These are phyloP conservation scores for Staphylotrichum longicolle DNA, from an alignment of 495 filamentous ascomycete genomes.

Conservation along the genomic window DNA sequence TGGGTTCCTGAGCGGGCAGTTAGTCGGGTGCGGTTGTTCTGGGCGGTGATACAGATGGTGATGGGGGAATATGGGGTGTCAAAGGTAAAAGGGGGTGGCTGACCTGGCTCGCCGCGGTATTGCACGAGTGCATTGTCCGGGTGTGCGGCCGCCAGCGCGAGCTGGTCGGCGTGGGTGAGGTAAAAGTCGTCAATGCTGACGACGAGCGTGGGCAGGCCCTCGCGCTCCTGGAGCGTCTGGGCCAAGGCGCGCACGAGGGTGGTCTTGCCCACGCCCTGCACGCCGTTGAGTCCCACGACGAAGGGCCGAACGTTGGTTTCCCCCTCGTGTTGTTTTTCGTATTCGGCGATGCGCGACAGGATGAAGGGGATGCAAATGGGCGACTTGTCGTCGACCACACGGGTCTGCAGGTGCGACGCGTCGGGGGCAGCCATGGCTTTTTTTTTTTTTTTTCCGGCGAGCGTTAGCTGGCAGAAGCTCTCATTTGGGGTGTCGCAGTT, in stretches of 20 bases:
- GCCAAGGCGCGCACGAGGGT: slow-evolving; percentile 74
- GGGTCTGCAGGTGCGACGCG: slow-evolving; percentile 28
- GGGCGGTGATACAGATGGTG: too few relatives aligned
- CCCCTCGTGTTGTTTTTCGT: slow-evolving; percentile 40
- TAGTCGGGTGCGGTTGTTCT: not conserved
- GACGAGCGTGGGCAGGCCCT: slow-evolving; percentile 69
- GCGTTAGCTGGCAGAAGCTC: not conserved
- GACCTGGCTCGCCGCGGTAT: slow-evolving; percentile 74
- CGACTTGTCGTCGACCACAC: slow-evolving; percentile 79
- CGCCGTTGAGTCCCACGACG: slow-evolving; percentile 61
- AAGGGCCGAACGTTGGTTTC: slow-evolving; percentile 44
- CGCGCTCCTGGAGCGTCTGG: slow-evolving; percentile 60
- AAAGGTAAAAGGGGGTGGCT: slow-evolving; percentile 11
- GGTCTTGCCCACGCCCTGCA: slow-evolving; percentile 90
- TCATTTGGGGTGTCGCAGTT: slow-evolving; percentile 6
- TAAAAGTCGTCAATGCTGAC: slow-evolving; percentile 93
- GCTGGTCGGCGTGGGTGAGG: slow-evolving; percentile 68
- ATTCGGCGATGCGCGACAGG: slow-evolving; percentile 58
- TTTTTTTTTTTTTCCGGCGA: too few relatives aligned
- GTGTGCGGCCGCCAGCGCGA: slow-evolving; percentile 61
- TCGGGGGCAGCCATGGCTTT: slow-evolving; percentile 21
- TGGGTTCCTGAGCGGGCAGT: slow-evolving; percentile 63
- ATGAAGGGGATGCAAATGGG: slow-evolving; percentile 84
- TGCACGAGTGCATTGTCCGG: slow-evolving; percentile 73
- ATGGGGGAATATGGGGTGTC: not conserved